phyloP scores from a whole-genome alignment of 371 early-diverging fungal genomes.

The Mortierella sp. region DNA sequence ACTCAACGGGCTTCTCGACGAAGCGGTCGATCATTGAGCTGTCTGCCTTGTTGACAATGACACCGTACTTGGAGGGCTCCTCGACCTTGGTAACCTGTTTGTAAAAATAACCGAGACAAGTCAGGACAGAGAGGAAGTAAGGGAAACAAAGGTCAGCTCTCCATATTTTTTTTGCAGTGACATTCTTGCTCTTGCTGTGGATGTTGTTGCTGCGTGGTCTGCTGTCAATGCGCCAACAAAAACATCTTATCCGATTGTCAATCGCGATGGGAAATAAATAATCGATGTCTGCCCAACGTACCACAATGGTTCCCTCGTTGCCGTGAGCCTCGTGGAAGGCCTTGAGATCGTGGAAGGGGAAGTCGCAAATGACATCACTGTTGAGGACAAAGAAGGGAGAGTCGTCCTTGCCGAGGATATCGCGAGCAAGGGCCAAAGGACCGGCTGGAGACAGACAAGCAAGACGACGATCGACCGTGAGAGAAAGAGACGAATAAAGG shows the following conservation, averaged over 20 bases:
- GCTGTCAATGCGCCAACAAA: neutral
- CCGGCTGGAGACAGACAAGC: slow-evolving; percentile 75
- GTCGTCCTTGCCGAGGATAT: slow-evolving; percentile 92
- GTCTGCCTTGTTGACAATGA: slow-evolving; percentile 85
- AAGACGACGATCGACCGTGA: neutral
- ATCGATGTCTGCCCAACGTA: slow-evolving; percentile 49
- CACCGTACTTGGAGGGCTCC: slow-evolving; percentile 99
- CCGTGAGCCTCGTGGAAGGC: slow-evolving; percentile 92
- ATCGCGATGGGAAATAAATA: neutral
- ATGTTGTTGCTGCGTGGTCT: neutral
- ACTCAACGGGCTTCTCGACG: slow-evolving; percentile 98
- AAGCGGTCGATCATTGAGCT: slow-evolving; percentile 90
- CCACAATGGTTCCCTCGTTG: slow-evolving; percentile 93
- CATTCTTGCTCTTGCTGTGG: neutral
- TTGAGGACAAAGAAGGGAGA: slow-evolving; percentile 99
- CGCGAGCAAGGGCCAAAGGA: slow-evolving; percentile 95
- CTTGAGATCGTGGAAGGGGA: slow-evolving; percentile 92
- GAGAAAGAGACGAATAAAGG: neutral
- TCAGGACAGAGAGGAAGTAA: neutral
- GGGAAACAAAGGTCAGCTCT: neutral
- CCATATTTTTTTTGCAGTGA: neutral
- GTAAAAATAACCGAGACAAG: neutral
- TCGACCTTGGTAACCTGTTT: slow-evolving; percentile 94
- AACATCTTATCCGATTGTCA: neutral
- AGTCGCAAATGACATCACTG: slow-evolving; percentile 99